These are phyloP conservation scores for Dillenia turbinata DNA, from an alignment of 164 flowering plant genomes.

Conservation along the genomic window DNA sequence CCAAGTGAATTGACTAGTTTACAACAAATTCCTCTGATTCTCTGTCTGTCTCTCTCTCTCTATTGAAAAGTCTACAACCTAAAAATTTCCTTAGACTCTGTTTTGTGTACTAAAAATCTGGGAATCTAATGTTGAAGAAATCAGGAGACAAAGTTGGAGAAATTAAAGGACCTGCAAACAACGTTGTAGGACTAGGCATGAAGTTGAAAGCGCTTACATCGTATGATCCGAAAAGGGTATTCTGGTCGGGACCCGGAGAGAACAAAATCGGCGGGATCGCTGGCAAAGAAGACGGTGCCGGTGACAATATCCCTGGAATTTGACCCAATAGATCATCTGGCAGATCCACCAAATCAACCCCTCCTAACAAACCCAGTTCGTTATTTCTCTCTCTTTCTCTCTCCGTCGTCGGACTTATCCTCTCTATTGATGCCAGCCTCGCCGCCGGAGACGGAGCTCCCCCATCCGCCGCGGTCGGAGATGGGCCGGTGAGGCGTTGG, in stretches of 20 bases:
- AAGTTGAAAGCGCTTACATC: slow-evolving; percentile 47
- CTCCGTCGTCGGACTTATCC: slow-evolving; percentile 32
- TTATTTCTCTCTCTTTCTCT: slow-evolving; percentile 4
- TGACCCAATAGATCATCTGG: slow-evolving; percentile 5
- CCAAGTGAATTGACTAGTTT: no score
- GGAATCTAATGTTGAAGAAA: slow-evolving; percentile 35
- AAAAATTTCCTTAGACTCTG: no score
- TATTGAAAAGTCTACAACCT: no score
- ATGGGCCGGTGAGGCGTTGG: slow-evolving; percentile 42
- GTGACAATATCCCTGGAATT: slow-evolving; percentile 71
- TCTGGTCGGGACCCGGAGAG: slow-evolving; percentile 44
- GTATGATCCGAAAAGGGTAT: slow-evolving; percentile 17
- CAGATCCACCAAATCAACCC: slow-evolving; percentile 13
- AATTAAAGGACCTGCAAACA: slow-evolving; percentile 31
- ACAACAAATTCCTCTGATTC: no score
- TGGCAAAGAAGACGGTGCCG: slow-evolving; percentile 62
- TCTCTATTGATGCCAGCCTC: slow-evolving; percentile 52
- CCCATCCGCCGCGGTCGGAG: slow-evolving; percentile 1
- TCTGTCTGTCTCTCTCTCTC: no score
- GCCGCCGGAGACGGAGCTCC: slow-evolving; percentile 62
- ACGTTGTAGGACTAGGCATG: slow-evolving; percentile 39
- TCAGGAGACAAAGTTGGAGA: slow-evolving; percentile 51
- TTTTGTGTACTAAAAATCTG: slow-evolving; percentile 26
- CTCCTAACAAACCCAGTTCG: slow-evolving; percentile 13
- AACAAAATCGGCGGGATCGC: slow-evolving; percentile 53